Percentiles rank a stretch among this genome's conserved stretches.
Conservation (phyloP, 768 basidiomycete genomes). For the Dendrothele bispora region DNA sequence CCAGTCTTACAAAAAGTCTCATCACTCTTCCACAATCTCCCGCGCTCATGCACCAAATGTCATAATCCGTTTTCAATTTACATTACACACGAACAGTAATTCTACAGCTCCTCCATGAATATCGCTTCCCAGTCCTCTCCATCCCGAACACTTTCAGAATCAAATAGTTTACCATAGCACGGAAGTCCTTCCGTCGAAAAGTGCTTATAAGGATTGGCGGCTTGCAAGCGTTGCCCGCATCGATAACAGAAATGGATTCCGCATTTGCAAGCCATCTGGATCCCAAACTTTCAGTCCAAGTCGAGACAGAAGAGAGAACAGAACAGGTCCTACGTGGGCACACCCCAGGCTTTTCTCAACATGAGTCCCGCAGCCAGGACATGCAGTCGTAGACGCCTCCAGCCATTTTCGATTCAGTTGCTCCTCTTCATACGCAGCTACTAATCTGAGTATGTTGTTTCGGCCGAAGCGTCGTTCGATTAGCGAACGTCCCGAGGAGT, state of each 20-base stretch:
- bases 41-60: neutral
- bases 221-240: constrained; percentile 57
- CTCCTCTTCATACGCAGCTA: constrained; percentile 68
- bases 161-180: constrained; percentile 73
- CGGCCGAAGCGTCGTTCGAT: constrained; percentile 70
- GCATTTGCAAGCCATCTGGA: constrained; percentile 83
- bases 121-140: constrained; percentile 50
- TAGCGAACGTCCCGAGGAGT: constrained; percentile 42
- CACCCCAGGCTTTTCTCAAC: constrained; percentile 82
- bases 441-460: constrained; percentile 58
- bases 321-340: constrained; percentile 69
- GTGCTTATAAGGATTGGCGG: constrained; percentile 62
- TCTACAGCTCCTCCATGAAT: constrained; percentile 31
- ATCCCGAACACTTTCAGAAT: constrained; percentile 39
- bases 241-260: constrained; percentile 79
- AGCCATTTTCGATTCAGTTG: constrained; percentile 76
- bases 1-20: constrained; percentile 3
- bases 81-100: neutral
- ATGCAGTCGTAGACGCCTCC: constrained; percentile 61
- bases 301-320: constrained; percentile 3
- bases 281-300: constrained; percentile 3
- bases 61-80: neutral
- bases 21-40: constrained; percentile 2
- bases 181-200: constrained; percentile 52
- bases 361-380: constrained; percentile 70